Conservation (phyloP, 2,329 filamentous ascomycete species). For the Trichoderma brevicompactum region DNA sequence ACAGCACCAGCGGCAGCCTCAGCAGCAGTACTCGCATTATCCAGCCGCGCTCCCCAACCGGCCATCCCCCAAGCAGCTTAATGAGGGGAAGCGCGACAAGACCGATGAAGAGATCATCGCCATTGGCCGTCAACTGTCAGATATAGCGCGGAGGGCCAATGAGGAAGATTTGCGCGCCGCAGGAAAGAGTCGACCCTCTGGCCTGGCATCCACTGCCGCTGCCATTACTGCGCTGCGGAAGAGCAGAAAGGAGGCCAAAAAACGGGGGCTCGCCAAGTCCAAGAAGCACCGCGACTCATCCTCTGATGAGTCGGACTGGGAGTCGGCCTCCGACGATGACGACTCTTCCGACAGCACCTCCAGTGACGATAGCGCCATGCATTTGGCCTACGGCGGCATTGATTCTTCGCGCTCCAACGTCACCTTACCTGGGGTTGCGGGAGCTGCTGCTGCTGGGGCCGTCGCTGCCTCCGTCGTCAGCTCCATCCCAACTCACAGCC, state of each 20-base stretch:
- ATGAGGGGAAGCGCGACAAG: slow-evolving; percentile 40
- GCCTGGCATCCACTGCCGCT: slow-evolving; percentile 45
- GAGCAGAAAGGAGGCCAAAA: slow-evolving; percentile 42
- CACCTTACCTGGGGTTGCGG: slow-evolving; percentile 41
- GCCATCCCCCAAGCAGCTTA: slow-evolving; percentile 12
- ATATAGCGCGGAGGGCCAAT: slow-evolving; percentile 57
- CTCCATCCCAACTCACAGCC: slow-evolving; percentile 33
- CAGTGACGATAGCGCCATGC: slow-evolving; percentile 46
- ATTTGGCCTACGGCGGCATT: slow-evolving; percentile 45
- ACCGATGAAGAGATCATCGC: slow-evolving; percentile 63
- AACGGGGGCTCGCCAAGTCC: slow-evolving; percentile 48
- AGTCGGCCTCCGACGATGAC: slow-evolving; percentile 58
- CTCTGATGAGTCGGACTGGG: slow-evolving; percentile 60
- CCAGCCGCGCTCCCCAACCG: neutral
- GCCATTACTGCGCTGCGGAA: slow-evolving; percentile 50
- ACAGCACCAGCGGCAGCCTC: neutral
- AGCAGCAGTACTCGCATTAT: slow-evolving; percentile 19
- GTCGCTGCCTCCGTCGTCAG: slow-evolving; percentile 27
- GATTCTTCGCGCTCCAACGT: slow-evolving; percentile 17
- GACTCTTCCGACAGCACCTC: slow-evolving; percentile 37
- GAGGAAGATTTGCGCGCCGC: slow-evolving; percentile 52
- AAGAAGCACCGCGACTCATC: slow-evolving; percentile 45
- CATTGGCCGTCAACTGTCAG: slow-evolving; percentile 58
- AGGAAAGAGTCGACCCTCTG: slow-evolving; percentile 38
- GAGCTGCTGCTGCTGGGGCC: slow-evolving; percentile 46